These are phyloP conservation scores for Yarrowia sp. DNA, from an alignment of 805 yeast genomes.

Conservation along the genomic window DNA sequence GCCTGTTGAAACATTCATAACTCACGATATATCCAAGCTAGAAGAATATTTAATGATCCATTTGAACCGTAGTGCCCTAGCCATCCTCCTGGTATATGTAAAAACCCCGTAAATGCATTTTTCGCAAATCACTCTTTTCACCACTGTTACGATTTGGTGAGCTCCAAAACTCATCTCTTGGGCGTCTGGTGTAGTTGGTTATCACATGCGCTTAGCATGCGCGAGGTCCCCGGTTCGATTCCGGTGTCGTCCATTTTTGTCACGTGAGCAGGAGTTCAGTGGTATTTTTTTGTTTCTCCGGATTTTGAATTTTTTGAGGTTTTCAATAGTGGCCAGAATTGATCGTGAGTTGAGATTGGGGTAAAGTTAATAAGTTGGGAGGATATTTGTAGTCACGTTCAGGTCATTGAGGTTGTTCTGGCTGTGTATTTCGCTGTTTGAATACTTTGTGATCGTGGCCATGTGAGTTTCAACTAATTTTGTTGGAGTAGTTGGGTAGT, in stretches of 20 bases:
- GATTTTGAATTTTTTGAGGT: neutral
- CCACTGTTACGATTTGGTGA: neutral
- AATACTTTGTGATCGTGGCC: neutral
- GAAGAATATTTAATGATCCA: too few species aligned
- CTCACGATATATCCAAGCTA: too few species aligned
- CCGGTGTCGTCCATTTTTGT: neutral
- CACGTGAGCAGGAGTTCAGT: neutral
- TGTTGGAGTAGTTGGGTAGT: neutral
- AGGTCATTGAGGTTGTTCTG: neutral
- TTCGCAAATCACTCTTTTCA: neutral
- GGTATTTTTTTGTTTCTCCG: neutral
- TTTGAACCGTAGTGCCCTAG: too few species aligned
- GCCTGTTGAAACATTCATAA: too few species aligned
- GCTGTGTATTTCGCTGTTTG: neutral
- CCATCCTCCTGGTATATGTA: too few species aligned
- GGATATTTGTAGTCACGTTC: too few species aligned
- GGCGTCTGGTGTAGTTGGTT: neutral
- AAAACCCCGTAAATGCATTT: neutral
- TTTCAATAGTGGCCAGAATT: neutral
- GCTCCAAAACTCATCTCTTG: neutral
- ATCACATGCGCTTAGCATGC: neutral
- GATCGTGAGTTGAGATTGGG: neutral
- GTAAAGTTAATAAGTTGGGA: too few species aligned
- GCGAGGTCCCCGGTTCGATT: neutral
- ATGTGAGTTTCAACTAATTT: too few species aligned